Conservation (phyloP, 371 early-diverging fungal species). For the Cokeromyces recurvatus region DNA sequence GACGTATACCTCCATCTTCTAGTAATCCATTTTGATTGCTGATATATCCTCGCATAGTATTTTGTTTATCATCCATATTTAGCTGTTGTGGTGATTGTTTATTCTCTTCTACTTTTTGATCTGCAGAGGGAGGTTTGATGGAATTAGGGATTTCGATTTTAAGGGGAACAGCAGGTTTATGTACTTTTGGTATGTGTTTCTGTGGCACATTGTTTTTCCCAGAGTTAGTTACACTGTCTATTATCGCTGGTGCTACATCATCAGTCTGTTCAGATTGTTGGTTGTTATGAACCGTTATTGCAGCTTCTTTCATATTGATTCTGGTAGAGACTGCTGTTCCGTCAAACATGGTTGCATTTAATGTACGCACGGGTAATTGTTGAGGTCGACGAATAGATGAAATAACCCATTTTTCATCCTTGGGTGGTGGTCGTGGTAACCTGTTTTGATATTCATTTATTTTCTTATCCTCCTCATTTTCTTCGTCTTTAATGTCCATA, state of each 20-base stretch:
- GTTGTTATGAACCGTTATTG: not conserved
- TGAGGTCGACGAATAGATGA: slow-evolving; percentile 44
- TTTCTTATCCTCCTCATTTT: slow-evolving; percentile 15
- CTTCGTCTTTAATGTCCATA: not conserved
- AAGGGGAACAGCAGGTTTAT: slow-evolving; percentile 26
- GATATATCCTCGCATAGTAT: slow-evolving; percentile 1
- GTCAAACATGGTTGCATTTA: slow-evolving; percentile 27
- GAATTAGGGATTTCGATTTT: slow-evolving; percentile 42
- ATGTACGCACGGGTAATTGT: slow-evolving; percentile 35
- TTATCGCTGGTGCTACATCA: no score
- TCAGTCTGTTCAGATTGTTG: no score
- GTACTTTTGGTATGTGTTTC: slow-evolving; percentile 17
- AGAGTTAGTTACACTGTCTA: no score
- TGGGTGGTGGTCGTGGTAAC: slow-evolving; percentile 29
- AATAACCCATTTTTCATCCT: slow-evolving; percentile 49
- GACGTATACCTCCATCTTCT: slow-evolving; percentile 14
- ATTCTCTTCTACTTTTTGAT: slow-evolving; percentile 28
- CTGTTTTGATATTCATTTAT: slow-evolving; percentile 6
- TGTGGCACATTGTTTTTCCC: no score
- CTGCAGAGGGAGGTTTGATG: slow-evolving; percentile 15
- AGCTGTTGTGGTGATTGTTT: slow-evolving; percentile 24
- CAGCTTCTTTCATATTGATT: slow-evolving; percentile 1
- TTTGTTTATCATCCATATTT: slow-evolving; percentile 17
- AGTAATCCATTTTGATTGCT: not conserved
- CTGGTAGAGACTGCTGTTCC: slow-evolving; percentile 2